Percentiles rank a stretch among this genome's conserved stretches.
Conservation (phyloP, 805 yeast species). For the Cyberlindnera sargentensis region DNA sequence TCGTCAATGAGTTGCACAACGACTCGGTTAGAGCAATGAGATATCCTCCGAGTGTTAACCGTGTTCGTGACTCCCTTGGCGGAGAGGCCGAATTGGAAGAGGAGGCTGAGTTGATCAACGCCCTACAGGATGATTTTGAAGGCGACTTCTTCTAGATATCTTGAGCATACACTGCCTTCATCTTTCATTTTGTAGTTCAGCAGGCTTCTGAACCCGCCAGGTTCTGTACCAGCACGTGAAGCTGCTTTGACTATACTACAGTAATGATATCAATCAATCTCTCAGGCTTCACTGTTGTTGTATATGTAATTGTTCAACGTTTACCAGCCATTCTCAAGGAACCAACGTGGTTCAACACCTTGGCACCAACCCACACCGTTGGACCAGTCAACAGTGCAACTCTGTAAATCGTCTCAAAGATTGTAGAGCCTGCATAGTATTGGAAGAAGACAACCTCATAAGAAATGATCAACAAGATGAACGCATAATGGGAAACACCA, state of each 20-base stretch:
- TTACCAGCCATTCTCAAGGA: constrained; percentile 22
- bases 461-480: constrained; percentile 14
- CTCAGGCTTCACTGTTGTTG: no score
- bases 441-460: constrained; percentile 22
- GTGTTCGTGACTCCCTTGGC: constrained; percentile 11
- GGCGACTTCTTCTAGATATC: constrained; percentile 18
- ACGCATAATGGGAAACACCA: constrained; percentile 9
- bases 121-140: constrained; percentile 22
- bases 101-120: constrained; percentile 21
- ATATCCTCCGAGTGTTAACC: constrained; percentile 48
- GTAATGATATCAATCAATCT: not conserved
- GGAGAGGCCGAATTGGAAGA: constrained; percentile 17
- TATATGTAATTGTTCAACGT: constrained; percentile 10
- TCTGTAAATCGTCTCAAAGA: constrained; percentile 18
- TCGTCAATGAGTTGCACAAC: constrained; percentile 83
- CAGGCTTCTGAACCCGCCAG: no score
- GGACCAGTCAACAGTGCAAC: constrained; percentile 18
- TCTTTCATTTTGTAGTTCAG: no score
- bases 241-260: not conserved
- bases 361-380: constrained; percentile 24
- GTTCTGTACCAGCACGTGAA: not conserved
- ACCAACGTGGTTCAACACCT: constrained; percentile 21
- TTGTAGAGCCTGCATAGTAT: constrained; percentile 20
- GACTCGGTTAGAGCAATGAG: constrained; percentile 94
- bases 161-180: not conserved